Evolutionary conservation across 306 rosid genomes (phyloP), one percentile per base, ranked within the genome.

Genomic region (Vicia faba): DNA sequence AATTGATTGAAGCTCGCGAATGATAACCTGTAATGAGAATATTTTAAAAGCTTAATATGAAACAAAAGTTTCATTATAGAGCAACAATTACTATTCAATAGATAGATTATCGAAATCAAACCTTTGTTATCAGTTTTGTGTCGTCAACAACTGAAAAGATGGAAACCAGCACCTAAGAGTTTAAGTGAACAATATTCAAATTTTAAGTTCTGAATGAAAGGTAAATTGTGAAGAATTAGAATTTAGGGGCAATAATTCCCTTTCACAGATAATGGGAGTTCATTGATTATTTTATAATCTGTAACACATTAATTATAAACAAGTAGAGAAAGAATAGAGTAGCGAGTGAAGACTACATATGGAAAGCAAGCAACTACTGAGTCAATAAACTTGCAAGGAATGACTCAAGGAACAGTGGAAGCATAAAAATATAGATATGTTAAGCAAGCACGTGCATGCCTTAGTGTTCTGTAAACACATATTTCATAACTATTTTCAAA

Each of bases 71-170:
- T 35, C 35, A 5, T 28, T 16, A 69, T 59, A 63, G 20, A 59
- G 18, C 48, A 61, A 49, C 59, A 40, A 41, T 11, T 54, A 72
- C 59, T 18, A 40, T 62, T 54, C 44, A 64, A 25, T 70, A 75
- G 25, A 75, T 69, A 75, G 19, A 75, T 66, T 38, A 68, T 23
- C 62, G 66, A 67, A 76, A 62, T 26, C 70, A 71, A 56, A 19
- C 99, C 99, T 93, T 93, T 49, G 85, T 82, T 66, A 88, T 79
- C 70, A 90, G 86, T 81, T 86, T 88, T 61, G 99, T 93, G 72
- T 93, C 97, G 44, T 93, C 99, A 53, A 93, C 96, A 73, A 81
- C 82, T 64, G 99, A 93, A 69, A 86, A 36, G 67, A 93, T 81
- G 83, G 80, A 73, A 63, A 79, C 87, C 64, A 93, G 97, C 65